Conservation (phyloP, 176 grass and related monocot genomes). For the Hyparrhenia diplandra region DNA sequence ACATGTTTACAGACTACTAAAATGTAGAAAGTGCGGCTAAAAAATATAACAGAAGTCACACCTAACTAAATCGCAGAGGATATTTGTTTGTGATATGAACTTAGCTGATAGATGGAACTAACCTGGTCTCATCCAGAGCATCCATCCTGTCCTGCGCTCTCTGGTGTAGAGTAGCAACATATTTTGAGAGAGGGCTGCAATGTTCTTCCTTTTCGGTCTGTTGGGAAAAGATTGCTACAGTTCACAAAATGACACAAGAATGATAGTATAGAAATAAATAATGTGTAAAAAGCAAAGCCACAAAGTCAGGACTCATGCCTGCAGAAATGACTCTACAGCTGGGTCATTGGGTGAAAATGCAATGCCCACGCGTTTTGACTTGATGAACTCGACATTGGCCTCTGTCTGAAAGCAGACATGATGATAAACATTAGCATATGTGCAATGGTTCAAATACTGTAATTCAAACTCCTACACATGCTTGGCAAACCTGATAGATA, state of each 20-base stretch:
- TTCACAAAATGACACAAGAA: not conserved
- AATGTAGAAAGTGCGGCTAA: not conserved
- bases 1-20: conserved; percentile 1
- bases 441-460: not conserved
- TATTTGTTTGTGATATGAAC: conserved; percentile 9
- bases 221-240: conserved; percentile 29
- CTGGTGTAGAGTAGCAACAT: conserved; percentile 56
- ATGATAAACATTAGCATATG: conserved; percentile 18
- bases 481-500: conserved; percentile 64
- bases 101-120: conserved; percentile 8
- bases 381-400: conserved; percentile 63
- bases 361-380: conserved; percentile 54
- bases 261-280: conserved; percentile 23
- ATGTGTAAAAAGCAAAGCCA: not conserved
- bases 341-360: conserved; percentile 71
- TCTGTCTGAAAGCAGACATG: conserved; percentile 58
- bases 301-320: conserved; percentile 30
- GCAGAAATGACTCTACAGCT: conserved; percentile 69
- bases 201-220: conserved; percentile 71
- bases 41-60: not conserved
- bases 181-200: conserved; percentile 75
- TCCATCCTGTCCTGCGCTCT: conserved; percentile 64
- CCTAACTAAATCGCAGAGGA: not conserved
- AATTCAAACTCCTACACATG: not conserved
- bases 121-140: conserved; percentile 75